Percentiles rank a stretch among this genome's conserved stretches.
These are phyloP conservation scores for Neopestalotiopsis clavispora DNA, from an alignment of 2,329 filamentous ascomycete genomes.

Conservation along the genomic window DNA sequence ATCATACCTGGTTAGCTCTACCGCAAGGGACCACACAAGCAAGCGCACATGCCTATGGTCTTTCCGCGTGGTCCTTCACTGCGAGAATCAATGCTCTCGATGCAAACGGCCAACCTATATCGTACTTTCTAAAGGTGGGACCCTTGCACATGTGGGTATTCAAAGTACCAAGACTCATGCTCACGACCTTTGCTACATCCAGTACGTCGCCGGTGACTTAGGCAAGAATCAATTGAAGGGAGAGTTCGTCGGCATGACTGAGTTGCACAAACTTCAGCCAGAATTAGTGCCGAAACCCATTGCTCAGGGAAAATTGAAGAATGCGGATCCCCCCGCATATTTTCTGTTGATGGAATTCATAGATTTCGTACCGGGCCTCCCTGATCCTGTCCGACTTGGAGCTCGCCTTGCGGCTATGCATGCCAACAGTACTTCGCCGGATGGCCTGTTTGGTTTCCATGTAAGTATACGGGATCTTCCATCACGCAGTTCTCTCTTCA, in stretches of 20 bases:
- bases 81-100: slow-evolving; percentile 21
- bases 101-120: background rate
- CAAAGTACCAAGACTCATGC: no score
- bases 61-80: slow-evolving; percentile 20
- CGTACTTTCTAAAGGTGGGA: slow-evolving; percentile 16
- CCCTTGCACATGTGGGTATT: no score
- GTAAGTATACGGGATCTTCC: no score
- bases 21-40: slow-evolving; percentile 11
- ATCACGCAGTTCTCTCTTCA: no score
- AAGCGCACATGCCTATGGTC: slow-evolving; percentile 19
- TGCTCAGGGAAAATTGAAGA: slow-evolving; percentile 19
- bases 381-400: slow-evolving; percentile 24
- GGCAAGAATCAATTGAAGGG: slow-evolving; percentile 21
- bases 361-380: slow-evolving; percentile 17
- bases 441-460: slow-evolving; percentile 26
- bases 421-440: slow-evolving; percentile 27
- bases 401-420: slow-evolving; percentile 28
- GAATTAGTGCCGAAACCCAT: slow-evolving; percentile 21
- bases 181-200: no score
- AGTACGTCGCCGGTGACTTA: slow-evolving; percentile 22
- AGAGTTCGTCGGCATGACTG: slow-evolving; percentile 22
- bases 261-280: slow-evolving; percentile 19
- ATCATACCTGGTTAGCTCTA: slow-evolving; percentile 7
- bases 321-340: background rate
- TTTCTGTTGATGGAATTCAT: slow-evolving; percentile 27